A percentile compares a stretch with the other conserved stretches of the same genome.
Evolutionary conservation across 2,329 filamentous ascomycete genomes (phyloP).

Genomic region (Xylariaceae sp.): DNA sequence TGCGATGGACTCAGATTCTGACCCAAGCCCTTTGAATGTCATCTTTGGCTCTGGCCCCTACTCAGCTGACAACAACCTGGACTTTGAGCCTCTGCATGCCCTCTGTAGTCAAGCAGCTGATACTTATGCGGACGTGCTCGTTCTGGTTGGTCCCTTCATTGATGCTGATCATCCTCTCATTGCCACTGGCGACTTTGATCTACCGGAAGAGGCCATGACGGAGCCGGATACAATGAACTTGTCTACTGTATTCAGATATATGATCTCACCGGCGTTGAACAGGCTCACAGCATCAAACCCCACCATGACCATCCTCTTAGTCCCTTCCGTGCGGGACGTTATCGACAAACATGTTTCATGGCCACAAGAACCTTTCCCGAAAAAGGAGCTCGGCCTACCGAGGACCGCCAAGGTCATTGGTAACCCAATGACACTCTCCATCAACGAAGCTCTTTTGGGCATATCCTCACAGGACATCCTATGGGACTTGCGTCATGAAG

Average conservation of each 20-base stretch:
- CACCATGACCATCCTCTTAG: conserved; percentile 72
- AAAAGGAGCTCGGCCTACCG: conserved; percentile 72
- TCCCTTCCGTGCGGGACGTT: conserved; percentile 70
- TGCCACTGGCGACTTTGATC: conserved; percentile 73
- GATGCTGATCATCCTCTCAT: conserved; percentile 88
- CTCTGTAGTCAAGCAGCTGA: conserved; percentile 75
- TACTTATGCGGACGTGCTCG: conserved; percentile 69
- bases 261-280: conserved; percentile 71
- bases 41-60: conserved; percentile 83
- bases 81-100: conserved; percentile 80
- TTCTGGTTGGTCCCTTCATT: conserved; percentile 83
- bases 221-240: conserved; percentile 78
- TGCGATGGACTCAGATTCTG: conserved; percentile 56
- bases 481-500: conserved; percentile 74
- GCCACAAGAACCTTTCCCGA: conserved; percentile 54
- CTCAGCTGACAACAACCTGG: conserved; percentile 86
- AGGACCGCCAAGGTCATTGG: conserved; percentile 71
- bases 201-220: conserved; percentile 58
- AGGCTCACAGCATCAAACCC: conserved; percentile 68
- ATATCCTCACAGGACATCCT: conserved; percentile 81
- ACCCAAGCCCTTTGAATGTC: conserved; percentile 66
- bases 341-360: conserved; percentile 68
- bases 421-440: conserved; percentile 82
- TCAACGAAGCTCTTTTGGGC: conserved; percentile 83
- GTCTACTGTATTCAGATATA: conserved; percentile 74